These are phyloP conservation scores for Fusarium aywerte DNA, from an alignment of 2,329 filamentous ascomycete species.

Conservation along the genomic window DNA sequence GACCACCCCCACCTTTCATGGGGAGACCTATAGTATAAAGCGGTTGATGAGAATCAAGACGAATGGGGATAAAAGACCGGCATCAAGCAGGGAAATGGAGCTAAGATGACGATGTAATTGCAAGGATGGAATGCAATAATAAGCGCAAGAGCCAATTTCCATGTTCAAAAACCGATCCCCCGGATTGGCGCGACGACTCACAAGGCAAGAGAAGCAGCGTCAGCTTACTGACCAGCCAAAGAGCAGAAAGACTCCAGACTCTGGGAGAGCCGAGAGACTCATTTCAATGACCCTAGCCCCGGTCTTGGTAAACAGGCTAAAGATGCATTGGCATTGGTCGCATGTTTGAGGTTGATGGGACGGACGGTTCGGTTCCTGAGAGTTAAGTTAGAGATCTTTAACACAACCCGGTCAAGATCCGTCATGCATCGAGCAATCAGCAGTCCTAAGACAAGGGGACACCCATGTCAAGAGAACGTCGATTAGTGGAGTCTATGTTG, in stretches of 20 bases:
- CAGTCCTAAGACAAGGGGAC: slow-evolving; percentile 11
- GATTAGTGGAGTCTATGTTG: slow-evolving; percentile 36
- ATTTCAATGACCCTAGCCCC: background rate
- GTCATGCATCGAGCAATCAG: slow-evolving; percentile 12
- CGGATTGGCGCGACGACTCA: slow-evolving; percentile 26
- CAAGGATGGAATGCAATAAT: slow-evolving; percentile 40
- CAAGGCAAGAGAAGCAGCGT: slow-evolving; percentile 9
- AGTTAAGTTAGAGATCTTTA: slow-evolving; percentile 32
- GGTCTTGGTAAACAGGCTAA: slow-evolving; percentile 35
- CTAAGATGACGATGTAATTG: slow-evolving; percentile 35
- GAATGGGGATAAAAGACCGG: slow-evolving; percentile 43
- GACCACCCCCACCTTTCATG: slow-evolving; percentile 43
- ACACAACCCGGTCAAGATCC: slow-evolving; percentile 1
- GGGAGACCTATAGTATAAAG: slow-evolving; percentile 40
- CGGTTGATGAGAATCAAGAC: slow-evolving; percentile 38
- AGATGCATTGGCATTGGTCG: slow-evolving; percentile 27
- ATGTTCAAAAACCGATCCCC: slow-evolving; percentile 31
- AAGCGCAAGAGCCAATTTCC: slow-evolving; percentile 41
- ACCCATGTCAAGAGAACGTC: slow-evolving; percentile 31
- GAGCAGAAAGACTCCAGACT: slow-evolving; percentile 9
- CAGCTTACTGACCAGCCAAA: slow-evolving; percentile 30
- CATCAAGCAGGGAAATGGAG: slow-evolving; percentile 41
- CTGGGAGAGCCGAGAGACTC: background rate
- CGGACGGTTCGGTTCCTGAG: slow-evolving; percentile 40
- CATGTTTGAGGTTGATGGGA: slow-evolving; percentile 66